phyloP scores from a whole-genome alignment of 768 basidiomycete genomes.

The Tulasnella sp. region DNA sequence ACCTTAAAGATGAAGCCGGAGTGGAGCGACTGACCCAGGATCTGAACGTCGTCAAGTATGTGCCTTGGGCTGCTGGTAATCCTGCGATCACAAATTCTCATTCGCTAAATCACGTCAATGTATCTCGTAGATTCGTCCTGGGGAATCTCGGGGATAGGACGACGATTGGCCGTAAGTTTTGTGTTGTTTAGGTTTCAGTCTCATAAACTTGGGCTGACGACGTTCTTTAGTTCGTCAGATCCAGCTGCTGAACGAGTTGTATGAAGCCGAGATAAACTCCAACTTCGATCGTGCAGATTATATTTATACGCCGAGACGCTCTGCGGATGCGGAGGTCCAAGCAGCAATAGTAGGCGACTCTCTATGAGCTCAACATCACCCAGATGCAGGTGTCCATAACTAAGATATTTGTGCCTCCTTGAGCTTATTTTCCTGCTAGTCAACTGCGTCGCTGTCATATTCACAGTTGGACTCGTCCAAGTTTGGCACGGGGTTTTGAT shows the following conservation, averaged over 20 bases:
- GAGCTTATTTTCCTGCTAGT: background rate
- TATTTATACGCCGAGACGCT: background rate
- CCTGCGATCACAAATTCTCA: background rate
- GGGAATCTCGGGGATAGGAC: background rate
- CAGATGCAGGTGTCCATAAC: background rate
- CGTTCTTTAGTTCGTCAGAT: background rate
- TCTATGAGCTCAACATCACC: too few species aligned
- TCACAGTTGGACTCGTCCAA: too few species aligned
- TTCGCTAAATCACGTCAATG: background rate
- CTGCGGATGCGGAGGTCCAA: background rate
- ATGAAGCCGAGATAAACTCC: background rate
- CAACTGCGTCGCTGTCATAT: too few species aligned
- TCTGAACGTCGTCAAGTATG: constrained; percentile 57
- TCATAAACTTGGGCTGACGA: background rate
- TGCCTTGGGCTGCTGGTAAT: background rate
- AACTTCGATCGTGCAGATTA: background rate
- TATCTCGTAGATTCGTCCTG: background rate
- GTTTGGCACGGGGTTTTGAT: too few species aligned
- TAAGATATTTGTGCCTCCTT: background rate
- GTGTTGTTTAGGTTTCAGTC: background rate
- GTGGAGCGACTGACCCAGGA: constrained; percentile 51
- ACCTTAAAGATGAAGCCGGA: constrained; percentile 49
- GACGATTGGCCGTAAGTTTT: background rate
- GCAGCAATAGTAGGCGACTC: too few species aligned
- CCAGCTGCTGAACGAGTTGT: background rate